Base-by-base conservation (phyloP, 306 rosid species). In the Fragaria ananassa region DNA sequence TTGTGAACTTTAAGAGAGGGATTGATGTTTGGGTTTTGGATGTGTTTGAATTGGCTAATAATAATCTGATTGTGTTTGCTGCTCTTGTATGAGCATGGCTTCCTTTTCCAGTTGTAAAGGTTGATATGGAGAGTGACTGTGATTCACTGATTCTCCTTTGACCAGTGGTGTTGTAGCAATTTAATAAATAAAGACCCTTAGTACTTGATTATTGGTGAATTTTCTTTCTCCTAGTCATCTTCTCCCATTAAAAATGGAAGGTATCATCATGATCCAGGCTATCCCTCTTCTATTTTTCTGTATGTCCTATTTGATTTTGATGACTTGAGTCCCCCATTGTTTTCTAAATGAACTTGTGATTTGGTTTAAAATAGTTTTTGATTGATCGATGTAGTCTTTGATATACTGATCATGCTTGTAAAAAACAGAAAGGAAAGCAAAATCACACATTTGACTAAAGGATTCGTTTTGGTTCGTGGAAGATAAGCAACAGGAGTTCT, bases 51-150 rank as follows among this genome's bases (percentile, higher is more conserved):
- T 63, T 23, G 14, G 67, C 50, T 37, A 64, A 34, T 57, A 25
- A 56, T 0, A 7, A 37, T 50, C 41, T 72, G 21, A 54, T 54
- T 37, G 25, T 67, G 53, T 23, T 45, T 46, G 39, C 53, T 69
- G 39, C 21, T 69, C 73, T 25, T 69, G 39, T 37, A 54, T 37
- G 76, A 53, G n/a, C 34, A 18, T 72, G 65, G 64, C 51, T 37
- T 72, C 15, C 29, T 25, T 1, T 71, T 6, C 47, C 29, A 50
- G 1, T 49, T 74, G 45, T 44, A 0, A 4, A 10, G 21, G 54
- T 14, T 57, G 51, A 8, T n/a, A 18, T 18, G 74, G 74, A 70
- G 61, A 70, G 9, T 29, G 25, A 70, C 60, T 61, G 68, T 12
- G 0, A 41, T 41, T 41, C 44, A 41, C 44, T 46, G 23, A 69